Percentiles rank a stretch among this genome's conserved stretches.
phyloP scores from a whole-genome alignment of 192 early-diverging fungal species.

The Glomus cerebriforme region DNA sequence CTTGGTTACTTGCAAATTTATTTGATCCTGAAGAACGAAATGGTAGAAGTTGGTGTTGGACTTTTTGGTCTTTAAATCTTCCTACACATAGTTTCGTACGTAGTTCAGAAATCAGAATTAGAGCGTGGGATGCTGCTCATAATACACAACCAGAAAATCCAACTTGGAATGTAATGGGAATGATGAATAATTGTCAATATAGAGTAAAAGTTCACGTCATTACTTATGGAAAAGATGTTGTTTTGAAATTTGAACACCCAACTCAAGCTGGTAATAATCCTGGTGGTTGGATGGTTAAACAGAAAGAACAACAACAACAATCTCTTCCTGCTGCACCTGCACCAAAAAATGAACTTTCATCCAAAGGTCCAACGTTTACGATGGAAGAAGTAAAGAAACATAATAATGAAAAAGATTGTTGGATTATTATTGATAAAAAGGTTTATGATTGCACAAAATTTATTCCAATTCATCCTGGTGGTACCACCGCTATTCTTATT shows the following conservation, averaged over 20 bases:
- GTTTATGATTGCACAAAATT: slow-evolving; percentile 78
- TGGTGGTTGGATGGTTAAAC: slow-evolving; percentile 60
- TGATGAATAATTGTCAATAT: slow-evolving; percentile 75
- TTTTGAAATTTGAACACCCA: slow-evolving; percentile 53
- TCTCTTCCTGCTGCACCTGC: neutral
- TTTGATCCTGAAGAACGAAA: slow-evolving; percentile 39
- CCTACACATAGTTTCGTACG: slow-evolving; percentile 39
- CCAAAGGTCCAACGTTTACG: slow-evolving; percentile 44
- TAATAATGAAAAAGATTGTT: slow-evolving; percentile 67
- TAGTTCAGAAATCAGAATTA: slow-evolving; percentile 54
- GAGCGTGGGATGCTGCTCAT: slow-evolving; percentile 61
- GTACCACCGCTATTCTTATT: slow-evolving; percentile 83
- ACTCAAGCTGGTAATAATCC: slow-evolving; percentile 45
- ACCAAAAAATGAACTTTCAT: neutral
- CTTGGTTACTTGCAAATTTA: slow-evolving; percentile 73
- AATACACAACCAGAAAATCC: slow-evolving; percentile 63
- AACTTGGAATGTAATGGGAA: slow-evolving; percentile 76
- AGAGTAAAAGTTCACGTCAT: slow-evolving; percentile 49
- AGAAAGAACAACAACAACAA: slow-evolving; percentile 13
- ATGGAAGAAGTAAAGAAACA: slow-evolving; percentile 70
- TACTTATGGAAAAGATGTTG: slow-evolving; percentile 21
- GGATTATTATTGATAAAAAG: slow-evolving; percentile 74
- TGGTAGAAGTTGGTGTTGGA: slow-evolving; percentile 62
- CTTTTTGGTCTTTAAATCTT: slow-evolving; percentile 55
- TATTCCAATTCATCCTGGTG: slow-evolving; percentile 86